These are phyloP conservation scores for Suillus subaureus DNA, from an alignment of 768 basidiomycete genomes.

Conservation along the genomic window DNA sequence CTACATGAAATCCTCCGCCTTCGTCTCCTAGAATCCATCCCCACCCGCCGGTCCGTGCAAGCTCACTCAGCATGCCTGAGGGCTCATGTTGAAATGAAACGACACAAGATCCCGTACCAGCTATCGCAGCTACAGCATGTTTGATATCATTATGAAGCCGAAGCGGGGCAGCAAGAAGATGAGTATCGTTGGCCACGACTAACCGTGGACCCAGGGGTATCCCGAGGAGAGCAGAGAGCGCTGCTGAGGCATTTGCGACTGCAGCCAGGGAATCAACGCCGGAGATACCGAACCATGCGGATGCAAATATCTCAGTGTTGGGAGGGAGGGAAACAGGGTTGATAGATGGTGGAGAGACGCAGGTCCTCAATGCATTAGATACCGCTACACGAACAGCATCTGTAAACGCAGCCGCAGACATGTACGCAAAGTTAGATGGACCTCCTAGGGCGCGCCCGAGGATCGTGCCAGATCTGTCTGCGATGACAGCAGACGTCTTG, in stretches of 20 bases:
- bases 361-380: slow-evolving; percentile 53
- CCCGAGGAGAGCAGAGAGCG: slow-evolving; percentile 57
- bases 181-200: slow-evolving; percentile 77
- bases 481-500: slow-evolving; percentile 80
- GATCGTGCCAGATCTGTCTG: slow-evolving; percentile 56
- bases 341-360: slow-evolving; percentile 38
- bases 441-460: slow-evolving; percentile 71
- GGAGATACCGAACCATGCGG: slow-evolving; percentile 83
- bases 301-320: slow-evolving; percentile 48
- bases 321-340: slow-evolving; percentile 42
- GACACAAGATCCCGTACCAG: slow-evolving; percentile 80
- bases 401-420: slow-evolving; percentile 63
- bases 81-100: slow-evolving; percentile 58
- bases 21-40: slow-evolving; percentile 87
- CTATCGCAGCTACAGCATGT: slow-evolving; percentile 72
- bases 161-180: slow-evolving; percentile 82
- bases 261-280: slow-evolving; percentile 78
- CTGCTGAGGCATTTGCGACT: slow-evolving; percentile 53
- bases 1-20: slow-evolving; percentile 81
- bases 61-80: slow-evolving; percentile 50
- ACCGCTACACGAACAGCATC: slow-evolving; percentile 54
- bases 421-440: slow-evolving; percentile 86
- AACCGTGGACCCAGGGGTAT: slow-evolving; percentile 59
- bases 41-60: slow-evolving; percentile 78
- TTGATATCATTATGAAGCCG: slow-evolving; percentile 57